Percentiles rank a stretch among this genome's conserved stretches.
These are phyloP conservation scores for Mycena olivaceomarginata DNA, from an alignment of 768 basidiomycete species.

Conservation along the genomic window DNA sequence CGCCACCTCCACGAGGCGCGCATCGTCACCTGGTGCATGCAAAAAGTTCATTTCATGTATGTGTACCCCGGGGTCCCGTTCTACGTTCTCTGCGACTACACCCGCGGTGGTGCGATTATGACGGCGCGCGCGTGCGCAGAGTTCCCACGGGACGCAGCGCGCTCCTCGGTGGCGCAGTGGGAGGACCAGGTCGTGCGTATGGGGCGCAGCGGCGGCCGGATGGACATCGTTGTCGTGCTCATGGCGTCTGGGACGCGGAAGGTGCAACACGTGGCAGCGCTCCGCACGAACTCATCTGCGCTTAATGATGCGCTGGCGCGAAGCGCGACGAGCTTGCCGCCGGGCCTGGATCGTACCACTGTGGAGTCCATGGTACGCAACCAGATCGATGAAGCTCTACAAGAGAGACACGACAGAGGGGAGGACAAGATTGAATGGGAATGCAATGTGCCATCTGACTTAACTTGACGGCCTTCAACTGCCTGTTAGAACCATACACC, in stretches of 20 bases:
- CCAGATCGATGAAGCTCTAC: conserved; percentile 5
- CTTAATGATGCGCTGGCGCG: conserved; percentile 3
- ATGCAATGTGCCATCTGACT: not conserved
- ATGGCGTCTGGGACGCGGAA: conserved; percentile 64
- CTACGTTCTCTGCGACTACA: conserved; percentile 23
- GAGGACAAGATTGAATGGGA: conserved; percentile 4
- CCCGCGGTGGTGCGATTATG: conserved; percentile 5
- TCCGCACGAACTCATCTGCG: conserved; percentile 1
- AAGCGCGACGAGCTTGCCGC: conserved; percentile 8
- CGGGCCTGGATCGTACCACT: conserved; percentile 1
- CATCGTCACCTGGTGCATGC: conserved; percentile 24
- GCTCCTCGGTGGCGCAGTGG: conserved; percentile 15
- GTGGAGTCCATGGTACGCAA: conserved; percentile 5
- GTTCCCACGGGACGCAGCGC: conserved; percentile 1
- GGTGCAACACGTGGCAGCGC: conserved; percentile 2
- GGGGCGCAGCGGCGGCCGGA: conserved; percentile 24
- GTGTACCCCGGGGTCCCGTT: conserved; percentile 11
- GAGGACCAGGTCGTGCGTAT: conserved; percentile 20
- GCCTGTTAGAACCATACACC: too few species aligned
- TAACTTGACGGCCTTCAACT: too few species aligned
- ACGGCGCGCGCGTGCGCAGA: not conserved
- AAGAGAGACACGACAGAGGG: conserved; percentile 3
- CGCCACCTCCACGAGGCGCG: conserved; percentile 10
- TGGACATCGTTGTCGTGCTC: conserved; percentile 71
- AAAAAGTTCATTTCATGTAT: conserved; percentile 23